Evolutionary conservation across 2,329 filamentous ascomycete genomes (phyloP).

Genomic region (Coleophoma eucalyptorum): DNA sequence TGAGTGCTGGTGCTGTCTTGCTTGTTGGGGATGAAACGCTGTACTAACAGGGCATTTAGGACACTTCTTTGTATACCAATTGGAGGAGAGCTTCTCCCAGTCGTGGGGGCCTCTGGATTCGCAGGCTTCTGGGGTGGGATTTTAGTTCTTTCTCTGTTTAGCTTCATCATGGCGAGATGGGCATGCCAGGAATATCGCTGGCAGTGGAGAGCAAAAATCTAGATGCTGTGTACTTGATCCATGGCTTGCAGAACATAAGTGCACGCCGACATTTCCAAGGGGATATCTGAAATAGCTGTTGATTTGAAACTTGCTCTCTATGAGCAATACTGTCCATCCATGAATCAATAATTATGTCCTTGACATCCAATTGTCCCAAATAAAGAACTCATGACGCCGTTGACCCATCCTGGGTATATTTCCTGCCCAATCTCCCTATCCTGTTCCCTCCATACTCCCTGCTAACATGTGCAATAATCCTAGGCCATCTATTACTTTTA

Average conservation of each 20-base stretch:
- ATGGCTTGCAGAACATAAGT: no score
- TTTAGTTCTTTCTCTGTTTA: slow-evolving; percentile 15
- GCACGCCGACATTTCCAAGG: no score
- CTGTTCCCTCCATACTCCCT: no score
- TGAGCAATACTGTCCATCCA: no score
- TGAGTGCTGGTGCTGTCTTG: slow-evolving; percentile 11
- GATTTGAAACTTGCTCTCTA: no score
- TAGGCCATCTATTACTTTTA: background rate
- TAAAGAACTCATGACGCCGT: no score
- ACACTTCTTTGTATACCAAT: slow-evolving; percentile 23
- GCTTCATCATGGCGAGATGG: slow-evolving; percentile 24
- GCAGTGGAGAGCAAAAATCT: slow-evolving; percentile 23
- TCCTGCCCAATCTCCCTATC: no score
- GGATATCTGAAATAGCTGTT: no score
- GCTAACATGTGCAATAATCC: no score
- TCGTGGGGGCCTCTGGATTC: slow-evolving; percentile 15
- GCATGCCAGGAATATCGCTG: slow-evolving; percentile 23
- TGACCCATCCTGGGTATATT: no score
- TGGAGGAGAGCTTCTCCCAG: slow-evolving; percentile 19
- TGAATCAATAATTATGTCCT: no score
- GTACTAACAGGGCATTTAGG: slow-evolving; percentile 6
- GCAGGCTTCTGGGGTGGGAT: slow-evolving; percentile 22
- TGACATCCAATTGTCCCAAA: no score
- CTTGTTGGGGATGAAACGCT: background rate
- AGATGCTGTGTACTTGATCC: background rate